These are phyloP conservation scores for Penicillium dipodomyicola DNA, from an alignment of 495 filamentous ascomycete species.

Conservation along the genomic window DNA sequence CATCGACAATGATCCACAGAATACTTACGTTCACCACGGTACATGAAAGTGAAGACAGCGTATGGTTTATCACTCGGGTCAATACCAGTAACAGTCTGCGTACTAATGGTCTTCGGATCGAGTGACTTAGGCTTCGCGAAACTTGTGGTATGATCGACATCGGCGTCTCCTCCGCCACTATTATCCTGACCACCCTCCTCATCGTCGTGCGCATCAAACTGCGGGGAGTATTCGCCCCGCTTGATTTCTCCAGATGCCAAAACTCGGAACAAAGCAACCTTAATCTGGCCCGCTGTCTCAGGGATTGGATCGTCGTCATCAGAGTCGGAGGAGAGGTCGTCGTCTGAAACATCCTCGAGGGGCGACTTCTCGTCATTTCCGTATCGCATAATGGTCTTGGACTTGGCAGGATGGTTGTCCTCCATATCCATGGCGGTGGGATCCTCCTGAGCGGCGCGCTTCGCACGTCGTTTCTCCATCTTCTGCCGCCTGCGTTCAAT, in stretches of 20 bases:
- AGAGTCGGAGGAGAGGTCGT: conserved; percentile 67
- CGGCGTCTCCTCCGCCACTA: conserved; percentile 50
- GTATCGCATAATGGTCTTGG: conserved; percentile 70
- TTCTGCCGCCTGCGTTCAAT: conserved; percentile 83
- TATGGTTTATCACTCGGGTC: conserved; percentile 94
- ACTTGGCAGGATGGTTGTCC: conserved; percentile 39
- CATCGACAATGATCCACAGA: not conserved
- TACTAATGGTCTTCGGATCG: conserved; percentile 95
- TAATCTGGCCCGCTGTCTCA: conserved; percentile 96
- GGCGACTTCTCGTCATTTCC: conserved; percentile 70
- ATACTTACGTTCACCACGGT: conserved; percentile 86
- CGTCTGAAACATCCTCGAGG: conserved; percentile 69
- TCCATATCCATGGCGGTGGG: conserved; percentile 53
- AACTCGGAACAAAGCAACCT: conserved; percentile 93
- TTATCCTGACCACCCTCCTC: conserved; percentile 62
- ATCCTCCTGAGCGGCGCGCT: conserved; percentile 52
- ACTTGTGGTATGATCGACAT: conserved; percentile 96
- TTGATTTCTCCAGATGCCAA: conserved; percentile 96
- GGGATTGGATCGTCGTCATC: conserved; percentile 81
- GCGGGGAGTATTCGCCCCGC: conserved; percentile 93
- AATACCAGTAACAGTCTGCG: conserved; percentile 97
- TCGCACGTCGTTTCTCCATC: conserved; percentile 78
- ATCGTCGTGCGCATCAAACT: conserved; percentile 95
- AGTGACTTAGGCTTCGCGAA: conserved; percentile 97
- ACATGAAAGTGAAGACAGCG: conserved; percentile 96